Conservation (phyloP, 768 basidiomycete species). For the Tubosaeta brunneosetosa region DNA sequence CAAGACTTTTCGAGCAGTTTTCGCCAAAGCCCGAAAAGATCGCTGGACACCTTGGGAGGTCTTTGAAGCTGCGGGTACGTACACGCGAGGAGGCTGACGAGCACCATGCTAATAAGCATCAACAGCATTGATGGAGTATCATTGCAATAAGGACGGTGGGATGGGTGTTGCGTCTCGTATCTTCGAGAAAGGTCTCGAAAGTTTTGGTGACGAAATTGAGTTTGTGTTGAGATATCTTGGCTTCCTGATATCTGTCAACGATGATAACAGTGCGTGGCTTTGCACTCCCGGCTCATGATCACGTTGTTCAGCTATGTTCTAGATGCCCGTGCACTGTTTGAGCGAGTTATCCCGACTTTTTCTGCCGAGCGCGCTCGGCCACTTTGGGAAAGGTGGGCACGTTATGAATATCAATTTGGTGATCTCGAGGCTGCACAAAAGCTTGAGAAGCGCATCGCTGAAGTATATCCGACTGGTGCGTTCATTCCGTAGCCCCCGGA, state of each 20-base stretch:
- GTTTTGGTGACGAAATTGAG: constrained; percentile 76
- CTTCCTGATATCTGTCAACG: constrained; percentile 92
- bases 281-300: neutral
- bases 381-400: constrained; percentile 94
- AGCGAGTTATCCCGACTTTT: constrained; percentile 78
- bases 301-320: constrained; percentile 1
- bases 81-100: neutral
- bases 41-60: constrained; percentile 86
- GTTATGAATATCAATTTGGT: constrained; percentile 95
- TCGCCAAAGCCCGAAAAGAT: constrained; percentile 75
- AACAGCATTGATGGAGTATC: constrained; percentile 91
- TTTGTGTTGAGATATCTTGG: constrained; percentile 87
- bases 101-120: constrained; percentile 6
- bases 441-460: constrained; percentile 83
- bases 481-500: constrained; percentile 1
- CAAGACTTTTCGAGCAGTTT: constrained; percentile 70
- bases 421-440: constrained; percentile 84
- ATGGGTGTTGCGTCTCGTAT: constrained; percentile 79
- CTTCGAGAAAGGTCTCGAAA: constrained; percentile 88
- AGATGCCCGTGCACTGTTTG: constrained; percentile 97
- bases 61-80: constrained; percentile 82
- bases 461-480: constrained; percentile 81
- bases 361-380: constrained; percentile 73
- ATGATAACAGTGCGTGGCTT: constrained; percentile 77
- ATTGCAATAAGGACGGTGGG: constrained; percentile 72